A percentile compares a stretch with the other conserved stretches of the same genome.
phyloP scores from a whole-genome alignment of 331 rosid species.

The Erythrophleum ivorense region DNA sequence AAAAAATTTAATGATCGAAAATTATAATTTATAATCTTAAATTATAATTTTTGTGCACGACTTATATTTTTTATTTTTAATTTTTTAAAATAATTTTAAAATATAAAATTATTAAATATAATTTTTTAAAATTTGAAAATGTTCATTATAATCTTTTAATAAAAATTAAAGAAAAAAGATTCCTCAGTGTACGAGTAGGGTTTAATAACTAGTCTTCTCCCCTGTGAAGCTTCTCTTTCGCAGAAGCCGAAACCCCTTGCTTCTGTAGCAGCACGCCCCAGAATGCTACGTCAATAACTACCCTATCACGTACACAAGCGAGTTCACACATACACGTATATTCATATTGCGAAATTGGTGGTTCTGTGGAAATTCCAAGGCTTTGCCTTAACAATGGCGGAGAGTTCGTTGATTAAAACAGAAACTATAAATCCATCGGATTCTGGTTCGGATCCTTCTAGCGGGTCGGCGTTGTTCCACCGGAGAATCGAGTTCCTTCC shows the following conservation, averaged over 20 bases:
- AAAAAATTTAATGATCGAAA: too few species aligned
- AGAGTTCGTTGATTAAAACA: constrained; percentile 28
- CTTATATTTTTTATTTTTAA: too few species aligned
- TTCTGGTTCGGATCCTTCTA: constrained; percentile 41
- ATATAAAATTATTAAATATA: too few species aligned
- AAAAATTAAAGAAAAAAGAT: not conserved
- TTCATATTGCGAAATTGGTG: not conserved
- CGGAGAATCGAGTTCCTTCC: constrained; percentile 66
- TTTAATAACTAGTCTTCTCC: constrained; percentile 55
- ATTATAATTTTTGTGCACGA: too few species aligned
- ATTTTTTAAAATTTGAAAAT: too few species aligned
- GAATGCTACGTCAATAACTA: not conserved
- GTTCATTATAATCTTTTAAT: too few species aligned
- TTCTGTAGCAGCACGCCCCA: constrained; percentile 16
- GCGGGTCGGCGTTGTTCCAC: constrained; percentile 26
- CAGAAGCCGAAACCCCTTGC: constrained; percentile 69
- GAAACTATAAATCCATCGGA: constrained; percentile 28
- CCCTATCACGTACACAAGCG: not conserved
- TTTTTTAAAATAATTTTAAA: too few species aligned
- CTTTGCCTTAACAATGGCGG: constrained; percentile 49
- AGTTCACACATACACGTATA: not conserved
- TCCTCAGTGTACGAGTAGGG: constrained; percentile 61
- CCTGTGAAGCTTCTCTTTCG: constrained; percentile 38
- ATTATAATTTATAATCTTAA: too few species aligned
- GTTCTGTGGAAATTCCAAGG: not conserved